These are phyloP conservation scores for Amphirosellinia nigrospora DNA, from an alignment of 495 filamentous ascomycete genomes.

Conservation along the genomic window DNA sequence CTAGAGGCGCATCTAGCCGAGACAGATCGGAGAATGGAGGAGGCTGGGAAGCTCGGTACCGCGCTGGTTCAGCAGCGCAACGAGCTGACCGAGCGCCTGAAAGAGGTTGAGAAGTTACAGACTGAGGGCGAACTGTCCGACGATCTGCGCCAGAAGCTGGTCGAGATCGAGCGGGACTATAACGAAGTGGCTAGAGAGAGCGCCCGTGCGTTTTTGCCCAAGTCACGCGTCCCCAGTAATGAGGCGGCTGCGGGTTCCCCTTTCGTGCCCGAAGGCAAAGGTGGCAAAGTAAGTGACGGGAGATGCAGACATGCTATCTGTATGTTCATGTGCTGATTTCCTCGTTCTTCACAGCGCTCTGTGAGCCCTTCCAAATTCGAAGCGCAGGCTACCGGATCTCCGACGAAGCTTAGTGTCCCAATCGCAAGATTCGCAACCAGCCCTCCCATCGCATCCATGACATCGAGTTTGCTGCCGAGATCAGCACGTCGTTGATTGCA, in stretches of 20 bases:
- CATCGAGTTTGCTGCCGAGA: constrained; percentile 95
- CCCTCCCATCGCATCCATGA: constrained; percentile 84
- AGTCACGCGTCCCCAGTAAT: constrained; percentile 71
- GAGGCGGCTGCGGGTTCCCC: constrained; percentile 68
- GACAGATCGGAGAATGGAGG: constrained; percentile 87
- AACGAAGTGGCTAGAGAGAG: constrained; percentile 93
- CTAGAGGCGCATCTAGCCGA: constrained; percentile 90
- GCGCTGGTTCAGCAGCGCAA: constrained; percentile 83
- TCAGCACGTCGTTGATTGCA: constrained; percentile 85
- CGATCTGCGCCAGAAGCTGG: constrained; percentile 80
- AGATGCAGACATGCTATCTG: neutral
- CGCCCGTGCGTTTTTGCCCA: constrained; percentile 86
- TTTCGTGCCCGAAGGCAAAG: constrained; percentile 61
- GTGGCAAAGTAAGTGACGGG: constrained; percentile 54
- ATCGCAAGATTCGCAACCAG: constrained; percentile 88
- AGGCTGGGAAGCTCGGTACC: constrained; percentile 85
- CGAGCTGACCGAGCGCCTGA: constrained; percentile 78
- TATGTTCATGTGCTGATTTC: constrained; percentile 31
- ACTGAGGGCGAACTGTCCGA: constrained; percentile 81
- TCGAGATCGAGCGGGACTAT: constrained; percentile 90
- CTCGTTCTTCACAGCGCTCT: constrained; percentile 59
- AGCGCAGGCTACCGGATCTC: constrained; percentile 82
- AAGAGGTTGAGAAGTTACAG: constrained; percentile 82
- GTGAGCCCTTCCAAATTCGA: constrained; percentile 81
- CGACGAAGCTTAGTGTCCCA: constrained; percentile 88